These are phyloP conservation scores for Penicillium sp. DNA, from an alignment of 2,329 filamentous ascomycete genomes.

Conservation along the genomic window DNA sequence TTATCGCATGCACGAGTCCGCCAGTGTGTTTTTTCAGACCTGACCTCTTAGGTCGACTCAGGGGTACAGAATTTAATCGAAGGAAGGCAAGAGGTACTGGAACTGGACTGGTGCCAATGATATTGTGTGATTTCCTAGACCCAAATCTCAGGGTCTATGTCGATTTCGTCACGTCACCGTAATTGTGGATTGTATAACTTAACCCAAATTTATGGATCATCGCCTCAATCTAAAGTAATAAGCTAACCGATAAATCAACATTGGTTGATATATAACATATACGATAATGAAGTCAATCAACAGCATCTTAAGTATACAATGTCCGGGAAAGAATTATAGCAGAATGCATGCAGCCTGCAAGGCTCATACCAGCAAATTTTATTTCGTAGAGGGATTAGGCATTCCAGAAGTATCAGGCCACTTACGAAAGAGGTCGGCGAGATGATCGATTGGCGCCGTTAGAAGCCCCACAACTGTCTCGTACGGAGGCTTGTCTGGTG, in stretches of 20 bases:
- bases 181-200: neutral
- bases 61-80: neutral
- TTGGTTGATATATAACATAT: neutral
- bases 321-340: neutral
- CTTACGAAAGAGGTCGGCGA: slow-evolving; percentile 54
- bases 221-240: neutral
- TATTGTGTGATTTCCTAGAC: neutral
- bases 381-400: slow-evolving; percentile 16
- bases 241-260: neutral
- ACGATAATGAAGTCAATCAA: neutral
- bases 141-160: neutral
- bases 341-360: neutral
- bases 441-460: slow-evolving; percentile 55
- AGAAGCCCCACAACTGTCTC: slow-evolving; percentile 55
- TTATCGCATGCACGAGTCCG: neutral
- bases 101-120: too few relatives aligned
- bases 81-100: neutral
- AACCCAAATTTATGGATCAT: neutral
- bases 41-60: neutral
- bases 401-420: slow-evolving; percentile 36
- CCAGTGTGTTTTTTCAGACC: neutral
- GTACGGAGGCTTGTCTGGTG: slow-evolving; percentile 53
- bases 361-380: neutral
- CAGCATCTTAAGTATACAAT: neutral
- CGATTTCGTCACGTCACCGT: neutral